These are phyloP conservation scores for Plasmodium malariae DNA, from an alignment of 169 alveolate genomes.

Conservation along the genomic window DNA sequence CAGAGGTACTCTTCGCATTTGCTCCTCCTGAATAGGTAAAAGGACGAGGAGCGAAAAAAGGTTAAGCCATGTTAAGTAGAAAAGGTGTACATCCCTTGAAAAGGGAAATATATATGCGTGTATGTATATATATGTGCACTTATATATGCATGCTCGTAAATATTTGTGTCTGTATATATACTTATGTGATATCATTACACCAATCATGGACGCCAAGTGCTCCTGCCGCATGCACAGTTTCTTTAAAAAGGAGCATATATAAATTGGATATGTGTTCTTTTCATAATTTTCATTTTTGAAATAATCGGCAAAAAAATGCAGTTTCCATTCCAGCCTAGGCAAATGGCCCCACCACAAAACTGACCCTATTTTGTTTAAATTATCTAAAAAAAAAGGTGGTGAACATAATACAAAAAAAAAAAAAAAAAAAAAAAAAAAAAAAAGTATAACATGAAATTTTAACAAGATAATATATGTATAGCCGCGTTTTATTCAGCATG, in stretches of 20 bases:
- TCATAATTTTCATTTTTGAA: constrained; percentile 26
- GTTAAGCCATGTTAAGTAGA: no score
- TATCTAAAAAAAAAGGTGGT: constrained; percentile 8
- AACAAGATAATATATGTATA: constrained; percentile 2
- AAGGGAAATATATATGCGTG: no score
- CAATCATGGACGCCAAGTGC: constrained; percentile 24
- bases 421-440: no score
- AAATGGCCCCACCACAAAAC: constrained; percentile 74
- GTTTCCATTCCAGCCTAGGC: constrained; percentile 71
- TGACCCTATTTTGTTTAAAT: constrained; percentile 55
- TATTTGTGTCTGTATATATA: no score
- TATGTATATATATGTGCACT: no score
- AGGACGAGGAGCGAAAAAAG: neutral
- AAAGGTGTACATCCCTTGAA: no score
- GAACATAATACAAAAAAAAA: no score
- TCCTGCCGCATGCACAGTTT: constrained; percentile 43
- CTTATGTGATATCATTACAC: constrained; percentile 16
- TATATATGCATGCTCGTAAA: no score
- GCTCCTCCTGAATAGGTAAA: constrained; percentile 29
- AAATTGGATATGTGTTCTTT: constrained; percentile 28
- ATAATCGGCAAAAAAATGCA: constrained; percentile 28
- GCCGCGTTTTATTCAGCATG: no score
- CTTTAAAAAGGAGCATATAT: constrained; percentile 64
- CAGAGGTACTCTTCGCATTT: constrained; percentile 35
- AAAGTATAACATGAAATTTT: no score